Evolutionary conservation across 306 rosid species (phyloP).

Genomic region (Sesbania bispinosa): DNA sequence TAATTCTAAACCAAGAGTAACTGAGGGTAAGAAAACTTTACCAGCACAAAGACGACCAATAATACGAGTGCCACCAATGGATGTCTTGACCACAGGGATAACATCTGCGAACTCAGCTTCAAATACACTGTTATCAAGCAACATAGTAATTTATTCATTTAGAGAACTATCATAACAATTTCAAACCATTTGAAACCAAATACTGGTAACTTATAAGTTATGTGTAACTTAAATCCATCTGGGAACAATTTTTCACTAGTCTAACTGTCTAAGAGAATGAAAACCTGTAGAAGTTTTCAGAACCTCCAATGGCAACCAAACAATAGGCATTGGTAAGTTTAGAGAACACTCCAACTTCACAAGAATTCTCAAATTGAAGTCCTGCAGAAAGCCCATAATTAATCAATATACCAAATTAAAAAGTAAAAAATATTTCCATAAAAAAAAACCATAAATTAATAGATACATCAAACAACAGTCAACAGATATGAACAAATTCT

Average conservation of each 20-base stretch:
- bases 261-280: not conserved
- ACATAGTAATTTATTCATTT: not conserved
- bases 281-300: constrained; percentile 88
- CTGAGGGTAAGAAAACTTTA: constrained; percentile 12
- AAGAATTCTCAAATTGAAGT: constrained; percentile 84
- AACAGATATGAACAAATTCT: not conserved
- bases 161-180: not conserved
- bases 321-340: constrained; percentile 94
- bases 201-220: not conserved
- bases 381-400: constrained; percentile 40
- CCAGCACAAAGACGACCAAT: constrained; percentile 97
- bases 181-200: constrained; percentile 8
- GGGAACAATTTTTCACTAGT: not conserved
- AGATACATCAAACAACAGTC: not conserved
- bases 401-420: constrained; percentile 10
- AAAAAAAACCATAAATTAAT: not conserved
- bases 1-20: not conserved
- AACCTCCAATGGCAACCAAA: constrained; percentile 96
- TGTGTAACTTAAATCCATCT: not conserved
- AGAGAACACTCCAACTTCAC: constrained; percentile 92
- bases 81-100: constrained; percentile 86
- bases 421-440: not conserved
- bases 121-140: constrained; percentile 47
- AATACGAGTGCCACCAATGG: constrained; percentile 83
- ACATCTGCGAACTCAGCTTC: constrained; percentile 76